Evolutionary conservation across 2,329 filamentous ascomycete species (phyloP).

Genomic region (Claviceps sorghi): DNA sequence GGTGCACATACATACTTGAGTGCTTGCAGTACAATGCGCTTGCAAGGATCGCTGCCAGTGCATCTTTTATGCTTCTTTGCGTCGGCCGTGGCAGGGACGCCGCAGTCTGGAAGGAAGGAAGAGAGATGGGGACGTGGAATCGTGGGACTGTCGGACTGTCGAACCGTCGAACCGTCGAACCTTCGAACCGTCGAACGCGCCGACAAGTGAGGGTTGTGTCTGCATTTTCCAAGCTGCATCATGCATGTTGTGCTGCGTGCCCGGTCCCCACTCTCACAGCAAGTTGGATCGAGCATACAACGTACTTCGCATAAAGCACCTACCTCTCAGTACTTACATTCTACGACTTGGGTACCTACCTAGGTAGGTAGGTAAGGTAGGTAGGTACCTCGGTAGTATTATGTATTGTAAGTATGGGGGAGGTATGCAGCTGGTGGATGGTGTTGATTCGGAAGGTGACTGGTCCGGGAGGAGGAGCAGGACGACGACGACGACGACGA

Average conservation of each 20-base stretch:
- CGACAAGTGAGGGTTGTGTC: neutral
- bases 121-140: neutral
- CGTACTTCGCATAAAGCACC: neutral
- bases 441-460: neutral
- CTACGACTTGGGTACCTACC: too few relatives aligned
- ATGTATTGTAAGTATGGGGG: neutral
- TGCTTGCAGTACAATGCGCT: neutral
- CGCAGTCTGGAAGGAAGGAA: neutral
- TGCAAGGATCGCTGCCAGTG: neutral
- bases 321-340: neutral
- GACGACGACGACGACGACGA: neutral
- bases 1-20: too few relatives aligned
- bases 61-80: neutral
- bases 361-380: too few relatives aligned
- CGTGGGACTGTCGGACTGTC: neutral
- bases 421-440: neutral
- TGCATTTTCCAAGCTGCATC: neutral
- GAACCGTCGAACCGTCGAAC: neutral
- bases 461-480: neutral
- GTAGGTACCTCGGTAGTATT: neutral
- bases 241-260: neutral
- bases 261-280: neutral
- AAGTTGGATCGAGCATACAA: neutral
- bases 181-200: neutral
- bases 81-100: neutral